Evolutionary conservation across 441 rosid species (phyloP).

Genomic region (Euphorbia celastroides): DNA sequence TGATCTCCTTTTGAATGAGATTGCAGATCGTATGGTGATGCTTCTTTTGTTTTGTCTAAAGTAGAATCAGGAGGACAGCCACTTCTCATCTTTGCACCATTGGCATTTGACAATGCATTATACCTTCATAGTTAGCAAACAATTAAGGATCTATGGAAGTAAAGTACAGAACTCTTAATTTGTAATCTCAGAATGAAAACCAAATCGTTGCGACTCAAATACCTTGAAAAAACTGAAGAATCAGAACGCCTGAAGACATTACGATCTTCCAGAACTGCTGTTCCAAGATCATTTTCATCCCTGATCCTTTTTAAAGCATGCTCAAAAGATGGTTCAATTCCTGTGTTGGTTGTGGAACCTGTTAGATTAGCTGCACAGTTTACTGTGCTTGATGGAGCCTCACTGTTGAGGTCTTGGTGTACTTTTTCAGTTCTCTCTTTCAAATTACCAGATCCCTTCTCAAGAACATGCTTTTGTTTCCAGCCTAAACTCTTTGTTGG

Average conservation of each 20-base stretch:
- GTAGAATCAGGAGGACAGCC: slow-evolving; percentile 31
- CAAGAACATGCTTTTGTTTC: slow-evolving; percentile 28
- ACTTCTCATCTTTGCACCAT: slow-evolving; percentile 29
- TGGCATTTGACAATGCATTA: slow-evolving; percentile 29
- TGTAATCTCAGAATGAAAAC: too few species aligned
- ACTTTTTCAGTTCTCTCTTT: slow-evolving; percentile 26
- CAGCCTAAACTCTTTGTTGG: slow-evolving; percentile 17
- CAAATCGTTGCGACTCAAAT: slow-evolving; percentile 9
- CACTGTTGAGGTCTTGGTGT: slow-evolving; percentile 31
- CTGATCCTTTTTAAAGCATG: slow-evolving; percentile 40
- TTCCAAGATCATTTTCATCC: slow-evolving; percentile 30
- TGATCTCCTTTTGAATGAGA: slow-evolving; percentile 33
- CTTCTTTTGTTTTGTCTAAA: slow-evolving; percentile 31
- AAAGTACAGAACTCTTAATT: too few species aligned
- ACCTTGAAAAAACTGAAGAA: slow-evolving; percentile 62
- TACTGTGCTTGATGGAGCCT: slow-evolving; percentile 25
- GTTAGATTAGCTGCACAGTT: slow-evolving; percentile 22
- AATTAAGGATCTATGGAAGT: slow-evolving; percentile 4
- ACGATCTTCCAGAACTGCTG: slow-evolving; percentile 29
- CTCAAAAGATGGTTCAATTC: slow-evolving; percentile 34
- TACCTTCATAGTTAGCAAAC: slow-evolving; percentile 31
- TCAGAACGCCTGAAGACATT: slow-evolving; percentile 47
- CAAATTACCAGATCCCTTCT: slow-evolving; percentile 20
- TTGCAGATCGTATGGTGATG: slow-evolving; percentile 22
- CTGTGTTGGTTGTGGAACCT: slow-evolving; percentile 17